Evolutionary conservation across 768 basidiomycete genomes (phyloP).

Genomic region (Naganishia kalamii): DNA sequence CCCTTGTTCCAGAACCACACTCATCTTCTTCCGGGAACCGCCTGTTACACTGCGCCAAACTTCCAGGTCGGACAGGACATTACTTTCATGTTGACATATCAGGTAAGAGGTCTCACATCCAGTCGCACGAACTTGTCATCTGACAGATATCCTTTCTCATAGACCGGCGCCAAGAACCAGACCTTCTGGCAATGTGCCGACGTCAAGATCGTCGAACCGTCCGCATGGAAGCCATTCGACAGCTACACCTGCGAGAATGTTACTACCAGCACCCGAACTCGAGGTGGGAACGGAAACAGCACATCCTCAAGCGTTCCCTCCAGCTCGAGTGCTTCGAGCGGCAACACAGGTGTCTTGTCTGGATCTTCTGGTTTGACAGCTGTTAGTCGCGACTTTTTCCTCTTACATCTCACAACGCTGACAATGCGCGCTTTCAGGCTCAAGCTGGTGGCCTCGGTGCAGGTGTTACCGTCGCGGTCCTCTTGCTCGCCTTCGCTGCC

Average conservation of each 20-base stretch:
- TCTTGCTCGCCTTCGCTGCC: neutral
- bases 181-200: conserved; percentile 15
- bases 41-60: conserved; percentile 10
- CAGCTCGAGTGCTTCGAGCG: neutral
- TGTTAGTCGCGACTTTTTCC: neutral
- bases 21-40: conserved; percentile 1
- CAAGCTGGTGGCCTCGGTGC: conserved; percentile 7
- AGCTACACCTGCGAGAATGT: conserved; percentile 8
- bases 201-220: conserved; percentile 12
- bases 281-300: conserved; percentile 2
- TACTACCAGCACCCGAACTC: conserved; percentile 4
- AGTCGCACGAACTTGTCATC: too few relatives aligned
- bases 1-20: conserved; percentile 13
- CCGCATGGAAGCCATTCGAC: conserved; percentile 10
- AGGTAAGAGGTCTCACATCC: neutral
- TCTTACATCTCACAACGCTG: neutral
- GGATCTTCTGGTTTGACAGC: neutral
- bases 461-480: neutral
- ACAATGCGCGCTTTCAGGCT: neutral
- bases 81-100: conserved; percentile 12
- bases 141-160: neutral
- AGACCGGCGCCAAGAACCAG: neutral
- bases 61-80: conserved; percentile 1
- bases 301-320: neutral
- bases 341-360: neutral